phyloP scores from a whole-genome alignment of 257 asterid genomes.

The Rauvolfia tetraphylla region DNA sequence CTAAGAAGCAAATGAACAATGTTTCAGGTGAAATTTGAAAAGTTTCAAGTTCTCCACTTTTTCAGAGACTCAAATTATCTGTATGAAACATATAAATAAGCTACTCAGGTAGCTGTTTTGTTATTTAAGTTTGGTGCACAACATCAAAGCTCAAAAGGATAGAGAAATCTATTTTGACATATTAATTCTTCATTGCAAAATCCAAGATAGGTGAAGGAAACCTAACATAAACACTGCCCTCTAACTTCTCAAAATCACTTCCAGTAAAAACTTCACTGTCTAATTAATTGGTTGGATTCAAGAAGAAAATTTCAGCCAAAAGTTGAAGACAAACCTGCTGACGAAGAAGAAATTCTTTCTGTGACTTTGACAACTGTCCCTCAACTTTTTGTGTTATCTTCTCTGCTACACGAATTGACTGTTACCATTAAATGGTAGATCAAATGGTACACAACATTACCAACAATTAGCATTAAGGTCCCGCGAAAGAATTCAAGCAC shows the following conservation, averaged over 20 bases:
- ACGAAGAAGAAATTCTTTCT: conserved; percentile 97
- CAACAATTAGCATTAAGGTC: conserved; percentile 16
- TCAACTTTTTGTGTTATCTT: conserved; percentile 98
- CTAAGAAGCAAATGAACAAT: neutral
- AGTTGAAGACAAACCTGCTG: conserved; percentile 67
- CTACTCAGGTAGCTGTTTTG: neutral
- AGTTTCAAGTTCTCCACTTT: neutral
- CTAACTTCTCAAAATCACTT: neutral
- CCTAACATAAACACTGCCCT: neutral
- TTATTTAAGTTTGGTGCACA: neutral
- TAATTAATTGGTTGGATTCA: conserved; percentile 1
- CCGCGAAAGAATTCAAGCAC: conserved; percentile 15
- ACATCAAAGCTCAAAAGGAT: neutral
- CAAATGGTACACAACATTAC: conserved; percentile 5
- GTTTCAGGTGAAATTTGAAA: neutral
- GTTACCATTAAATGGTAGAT: conserved; percentile 29
- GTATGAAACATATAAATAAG: neutral
- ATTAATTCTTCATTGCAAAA: neutral
- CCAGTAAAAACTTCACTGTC: neutral
- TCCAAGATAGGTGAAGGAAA: neutral
- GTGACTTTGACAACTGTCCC: conserved; percentile 97
- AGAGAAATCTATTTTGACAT: neutral
- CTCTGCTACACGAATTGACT: conserved; percentile 99
- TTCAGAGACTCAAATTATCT: neutral
- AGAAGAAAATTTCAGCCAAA: neutral